Evolutionary conservation across 768 basidiomycete species (phyloP), one percentile per base, ranked within the genome.

Genomic region (Boletus sp.): DNA sequence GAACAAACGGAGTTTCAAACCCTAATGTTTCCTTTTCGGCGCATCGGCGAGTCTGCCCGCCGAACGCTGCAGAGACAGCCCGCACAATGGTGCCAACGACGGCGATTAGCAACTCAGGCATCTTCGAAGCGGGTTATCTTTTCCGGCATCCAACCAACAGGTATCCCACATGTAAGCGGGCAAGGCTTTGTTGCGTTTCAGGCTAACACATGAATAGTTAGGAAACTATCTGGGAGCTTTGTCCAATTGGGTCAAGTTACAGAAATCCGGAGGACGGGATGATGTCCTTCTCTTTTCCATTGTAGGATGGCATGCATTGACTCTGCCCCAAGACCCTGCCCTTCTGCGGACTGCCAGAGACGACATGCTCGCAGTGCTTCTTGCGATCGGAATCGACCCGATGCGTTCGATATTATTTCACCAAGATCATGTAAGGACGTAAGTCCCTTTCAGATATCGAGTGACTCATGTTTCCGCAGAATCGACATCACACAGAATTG

Each of bases 141-240:
- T 70, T 93, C 91, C 12, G 95, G 94, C 4, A 96, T 98, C 32
- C 95, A 96, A 67, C 95, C 95, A 0, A 95, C 95, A 2, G 92
- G 94, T 0, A 83, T 89, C 3, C 91, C 92, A 47, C 94, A 96
- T 75, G 94, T 94, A 71, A 63, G 82, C 69, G 2, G 5, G 3
- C 24, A 1, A 11, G 4, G 12, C 4, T 30, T 35, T 24, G 33
- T 59, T 11, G 30, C 32, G 10, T 41, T 32, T 33, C 46, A n/a
- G 12, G 54, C 61, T 62, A 33, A 62, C 36, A 4, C 4, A 5
- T 32, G 3, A 15, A 6, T 55, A 98, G 94, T 78, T 97, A 66
- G 96, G 96, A 44, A 98, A 98, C 71, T 92, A 93, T 65, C 79
- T 98, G 4, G 96, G 96, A 5, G 94, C 95, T 0, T 77, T 97